Percentiles rank a stretch among this genome's conserved stretches.
phyloP scores from a whole-genome alignment of 192 early-diverging fungal species.

The Podila epigama region DNA sequence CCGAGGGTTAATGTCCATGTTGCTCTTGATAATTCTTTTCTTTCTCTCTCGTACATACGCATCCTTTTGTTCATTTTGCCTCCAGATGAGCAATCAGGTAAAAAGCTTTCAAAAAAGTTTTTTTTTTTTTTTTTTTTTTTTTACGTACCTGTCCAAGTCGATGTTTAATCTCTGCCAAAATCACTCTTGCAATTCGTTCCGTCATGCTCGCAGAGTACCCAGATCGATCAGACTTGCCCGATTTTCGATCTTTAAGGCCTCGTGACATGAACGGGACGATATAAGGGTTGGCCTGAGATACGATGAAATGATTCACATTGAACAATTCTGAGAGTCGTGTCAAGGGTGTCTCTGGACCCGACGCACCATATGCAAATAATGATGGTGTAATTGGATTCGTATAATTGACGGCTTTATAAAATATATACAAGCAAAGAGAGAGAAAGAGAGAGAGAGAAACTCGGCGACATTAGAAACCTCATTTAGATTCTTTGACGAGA shows the following conservation, averaged over 20 bases:
- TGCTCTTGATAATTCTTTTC: no score
- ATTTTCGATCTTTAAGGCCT: conserved; percentile 47
- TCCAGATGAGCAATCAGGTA: neutral
- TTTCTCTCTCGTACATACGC: no score
- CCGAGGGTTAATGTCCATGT: no score
- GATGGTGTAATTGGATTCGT: conserved; percentile 34
- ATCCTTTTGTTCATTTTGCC: no score
- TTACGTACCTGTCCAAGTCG: conserved; percentile 64
- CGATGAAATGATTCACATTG: conserved; percentile 87
- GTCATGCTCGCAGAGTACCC: conserved; percentile 31
- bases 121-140: neutral
- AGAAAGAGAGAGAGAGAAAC: neutral
- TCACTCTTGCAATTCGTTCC: conserved; percentile 55
- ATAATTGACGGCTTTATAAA: conserved; percentile 21
- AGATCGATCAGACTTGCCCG: conserved; percentile 22
- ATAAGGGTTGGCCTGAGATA: conserved; percentile 78
- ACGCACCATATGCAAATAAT: conserved; percentile 46
- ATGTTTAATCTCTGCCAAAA: conserved; percentile 68
- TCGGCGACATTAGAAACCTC: neutral
- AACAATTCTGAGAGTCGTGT: conserved; percentile 77
- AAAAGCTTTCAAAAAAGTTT: neutral
- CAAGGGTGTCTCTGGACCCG: conserved; percentile 64
- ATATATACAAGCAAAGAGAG: neutral
- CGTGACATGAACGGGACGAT: conserved; percentile 72
- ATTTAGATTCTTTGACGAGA: no score